Percentiles rank a stretch among this genome's conserved stretches.
phyloP scores from a whole-genome alignment of 1,284 basidiomycete species.

The Testicularia cyperi region DNA sequence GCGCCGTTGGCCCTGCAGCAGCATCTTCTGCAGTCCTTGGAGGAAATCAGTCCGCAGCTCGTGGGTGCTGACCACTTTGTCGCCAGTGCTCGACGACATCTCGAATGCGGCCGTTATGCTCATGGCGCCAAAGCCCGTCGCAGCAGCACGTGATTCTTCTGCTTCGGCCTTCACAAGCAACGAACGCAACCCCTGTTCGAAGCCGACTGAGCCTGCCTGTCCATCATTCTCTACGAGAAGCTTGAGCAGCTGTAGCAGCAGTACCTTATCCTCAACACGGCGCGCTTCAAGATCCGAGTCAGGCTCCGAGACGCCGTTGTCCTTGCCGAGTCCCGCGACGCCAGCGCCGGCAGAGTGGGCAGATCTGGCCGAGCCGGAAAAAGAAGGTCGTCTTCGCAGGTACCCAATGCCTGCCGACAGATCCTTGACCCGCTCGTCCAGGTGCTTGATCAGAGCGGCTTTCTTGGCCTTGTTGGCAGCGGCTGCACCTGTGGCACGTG shows the following conservation, averaged over 20 bases:
- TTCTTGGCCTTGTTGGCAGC: constrained; percentile 48
- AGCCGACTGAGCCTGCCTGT: constrained; percentile 31
- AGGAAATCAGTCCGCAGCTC: constrained; percentile 45
- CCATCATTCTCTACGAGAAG: constrained; percentile 56
- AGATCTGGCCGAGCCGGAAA: constrained; percentile 14
- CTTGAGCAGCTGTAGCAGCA: constrained; percentile 48
- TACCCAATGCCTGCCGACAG: constrained; percentile 52
- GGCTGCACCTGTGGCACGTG: constrained; percentile 36
- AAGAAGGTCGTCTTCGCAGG: constrained; percentile 37
- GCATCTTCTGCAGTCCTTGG: constrained; percentile 47
- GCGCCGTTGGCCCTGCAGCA: constrained; percentile 72
- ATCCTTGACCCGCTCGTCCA: constrained; percentile 51
- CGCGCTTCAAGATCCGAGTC: constrained; percentile 39
- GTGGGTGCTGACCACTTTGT: constrained; percentile 39
- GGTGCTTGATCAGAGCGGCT: constrained; percentile 41
- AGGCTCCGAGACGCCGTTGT: constrained; percentile 1
- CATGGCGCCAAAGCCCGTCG: constrained; percentile 1
- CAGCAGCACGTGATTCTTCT: constrained; percentile 10
- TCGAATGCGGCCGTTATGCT: neutral
- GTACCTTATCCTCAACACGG: constrained; percentile 50
- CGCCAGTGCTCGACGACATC: neutral
- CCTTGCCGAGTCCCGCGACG: neutral
- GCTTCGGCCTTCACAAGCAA: constrained; percentile 21
- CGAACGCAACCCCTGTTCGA: constrained; percentile 31
- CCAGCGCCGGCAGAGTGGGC: no score